A percentile compares a stretch with the other conserved stretches of the same genome.
Conservation (phyloP, 805 yeast genomes). For the Zygoascus biomembranicola region DNA sequence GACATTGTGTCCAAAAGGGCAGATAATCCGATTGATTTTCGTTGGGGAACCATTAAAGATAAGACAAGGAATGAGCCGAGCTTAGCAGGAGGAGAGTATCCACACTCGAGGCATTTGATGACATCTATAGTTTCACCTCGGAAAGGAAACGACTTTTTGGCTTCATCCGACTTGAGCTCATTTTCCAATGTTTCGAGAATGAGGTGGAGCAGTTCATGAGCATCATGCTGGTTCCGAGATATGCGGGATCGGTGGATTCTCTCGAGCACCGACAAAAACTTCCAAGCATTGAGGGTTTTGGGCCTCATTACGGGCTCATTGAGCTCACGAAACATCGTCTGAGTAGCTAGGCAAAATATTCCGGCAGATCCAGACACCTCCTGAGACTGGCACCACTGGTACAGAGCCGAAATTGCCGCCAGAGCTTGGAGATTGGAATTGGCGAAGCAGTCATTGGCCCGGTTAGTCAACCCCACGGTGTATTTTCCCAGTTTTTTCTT, state of each 20-base stretch:
- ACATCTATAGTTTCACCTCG: conserved; percentile 58
- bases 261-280: conserved; percentile 66
- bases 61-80: conserved; percentile 58
- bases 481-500: conserved; percentile 32
- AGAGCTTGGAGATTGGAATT: conserved; percentile 72
- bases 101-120: conserved; percentile 63
- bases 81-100: conserved; percentile 48
- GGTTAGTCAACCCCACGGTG: conserved; percentile 77
- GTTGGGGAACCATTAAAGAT: conserved; percentile 67
- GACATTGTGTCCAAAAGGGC: conserved; percentile 49
- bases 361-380: not conserved
- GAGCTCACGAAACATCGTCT: conserved; percentile 29
- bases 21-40: conserved; percentile 37
- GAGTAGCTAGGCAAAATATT: not conserved
- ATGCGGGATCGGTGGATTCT: conserved; percentile 62
- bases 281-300: conserved; percentile 65
- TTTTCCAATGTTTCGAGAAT: conserved; percentile 68
- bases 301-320: conserved; percentile 53
- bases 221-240: conserved; percentile 83
- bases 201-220: conserved; percentile 83
- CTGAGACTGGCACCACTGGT: conserved; percentile 15
- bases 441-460: conserved; percentile 87
- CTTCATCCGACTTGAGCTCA: conserved; percentile 38
- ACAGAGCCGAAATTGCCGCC: conserved; percentile 22
- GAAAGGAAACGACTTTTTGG: conserved; percentile 51